Evolutionary conservation across 1,284 basidiomycete genomes (phyloP), one percentile per base, ranked within the genome.

Genomic region (Exobasidium cylindrosporum): DNA sequence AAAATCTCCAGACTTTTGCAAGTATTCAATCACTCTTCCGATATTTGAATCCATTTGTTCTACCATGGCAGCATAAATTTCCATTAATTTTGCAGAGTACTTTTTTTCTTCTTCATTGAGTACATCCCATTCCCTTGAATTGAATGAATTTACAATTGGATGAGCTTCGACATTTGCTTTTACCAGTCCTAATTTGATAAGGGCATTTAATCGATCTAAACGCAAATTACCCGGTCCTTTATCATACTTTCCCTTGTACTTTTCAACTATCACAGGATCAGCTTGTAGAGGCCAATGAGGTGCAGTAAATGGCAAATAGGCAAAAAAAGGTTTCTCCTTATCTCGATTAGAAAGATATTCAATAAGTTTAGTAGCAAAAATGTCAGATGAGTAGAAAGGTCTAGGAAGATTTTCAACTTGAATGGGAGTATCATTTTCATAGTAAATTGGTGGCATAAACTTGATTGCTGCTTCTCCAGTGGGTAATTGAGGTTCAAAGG

Each of bases 21-120:
- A 65, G 23, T 62, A 58, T 1, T 64, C 57, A 1, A 79, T 29
- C 7, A 79, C 74, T 14, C 68, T 57, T 1, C 75, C 77, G 21
- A 78, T 76, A 49, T 74, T 54, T 17, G 60, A 62, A 62, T 81
- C 80, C 73, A 81, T 80, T 14, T 57, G 58, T 31, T 78, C 72
- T 4, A 80, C 73, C 79, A 80, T 80, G 11, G 70, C 78, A 10
- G 79, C 79, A 53, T 80, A 80, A 21, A 61, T 70, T 67, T 78
- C 78, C 78, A 81, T 80, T 30, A 66, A 47, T 32, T 69, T 60
- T 0, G 72, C 47, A 6, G 68, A 70, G 46, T 68, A 43, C 24
- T 50, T 54, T 14, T 62, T 52, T 60, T 81, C 78, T 14, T 71
- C 60, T 1, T 55, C 62, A 6, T 6, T 47, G 46, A n/a, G 24